These are phyloP conservation scores for Ustilago tritici DNA, from an alignment of 1,284 basidiomycete genomes.

Conservation along the genomic window DNA sequence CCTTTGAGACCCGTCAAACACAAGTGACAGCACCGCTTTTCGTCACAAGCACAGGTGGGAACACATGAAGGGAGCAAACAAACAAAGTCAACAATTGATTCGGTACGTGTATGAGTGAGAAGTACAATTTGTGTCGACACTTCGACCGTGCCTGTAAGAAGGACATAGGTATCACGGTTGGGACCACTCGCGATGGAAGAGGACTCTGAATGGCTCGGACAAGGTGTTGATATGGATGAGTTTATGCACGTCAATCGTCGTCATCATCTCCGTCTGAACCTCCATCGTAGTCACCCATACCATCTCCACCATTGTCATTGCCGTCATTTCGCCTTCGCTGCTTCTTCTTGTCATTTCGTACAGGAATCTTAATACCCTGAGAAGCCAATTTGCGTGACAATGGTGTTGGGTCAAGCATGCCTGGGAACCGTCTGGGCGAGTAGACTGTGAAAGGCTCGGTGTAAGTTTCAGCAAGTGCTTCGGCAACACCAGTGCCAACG, in stretches of 20 bases:
- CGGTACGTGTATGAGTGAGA: not conserved
- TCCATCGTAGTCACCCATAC: conserved; percentile 35
- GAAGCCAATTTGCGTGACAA: conserved; percentile 61
- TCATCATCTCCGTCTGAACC: conserved; percentile 49
- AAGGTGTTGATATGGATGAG: no score
- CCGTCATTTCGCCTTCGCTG: conserved; percentile 36
- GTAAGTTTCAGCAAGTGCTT: conserved; percentile 60
- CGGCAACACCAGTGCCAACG: conserved; percentile 53
- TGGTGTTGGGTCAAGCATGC: conserved; percentile 63
- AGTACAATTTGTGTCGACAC: not conserved
- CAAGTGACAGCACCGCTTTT: not conserved
- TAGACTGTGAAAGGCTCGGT: conserved; percentile 64
- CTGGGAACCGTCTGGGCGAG: conserved; percentile 62
- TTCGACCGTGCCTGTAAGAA: not conserved
- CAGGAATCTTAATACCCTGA: conserved; percentile 65
- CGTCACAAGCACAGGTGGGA: not conserved
- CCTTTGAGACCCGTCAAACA: not conserved
- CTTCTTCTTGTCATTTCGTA: conserved; percentile 63
- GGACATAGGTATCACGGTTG: not conserved
- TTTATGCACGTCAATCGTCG: conserved; percentile 26
- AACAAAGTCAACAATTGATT: not conserved
- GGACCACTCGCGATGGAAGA: not conserved
- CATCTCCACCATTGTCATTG: conserved; percentile 28
- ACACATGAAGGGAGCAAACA: not conserved
- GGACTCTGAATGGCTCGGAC: no score